Base-by-base conservation (phyloP, 139 green algal genomes). In the Micractinium conductrix region DNA sequence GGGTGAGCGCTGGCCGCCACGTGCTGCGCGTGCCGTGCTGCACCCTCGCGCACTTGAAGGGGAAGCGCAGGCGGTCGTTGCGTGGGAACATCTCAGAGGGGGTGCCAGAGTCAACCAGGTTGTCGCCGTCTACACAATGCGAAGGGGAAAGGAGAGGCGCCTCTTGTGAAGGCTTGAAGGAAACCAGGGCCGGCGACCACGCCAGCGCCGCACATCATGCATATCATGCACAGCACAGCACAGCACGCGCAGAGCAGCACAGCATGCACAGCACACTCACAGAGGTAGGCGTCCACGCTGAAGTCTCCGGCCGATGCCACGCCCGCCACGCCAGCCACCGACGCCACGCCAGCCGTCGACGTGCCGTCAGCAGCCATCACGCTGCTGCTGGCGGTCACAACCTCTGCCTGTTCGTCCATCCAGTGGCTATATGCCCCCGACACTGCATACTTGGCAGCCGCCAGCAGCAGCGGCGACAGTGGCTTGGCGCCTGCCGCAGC, bases 41-140 rank as follows among this genome's bases (percentile, higher is more conserved):
- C 5, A 22, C 19, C 2, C 1, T 6, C 8, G n/a, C 63, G 8
- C 63, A 71, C 40, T 33, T 76, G 40, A 76, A 76, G 37, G 69
- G 69, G 38, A 76, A 53, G 40, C 69, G 69, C 40, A 76, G 38
- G 17, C 69, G 40, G 40, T 76, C 69, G 19, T 48, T 53, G 69
- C 26, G 28, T 14, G 69, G 69, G 40, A 76, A 76, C 69, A 76
- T 76, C 33, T 35, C 37, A 26, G 69, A 53, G 24, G 69, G 69
- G 7, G 69, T 76, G 40, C 69, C 69, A 17, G 69, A 76, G 26
- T 76, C 69, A 5, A 76, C 69, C 0, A 76, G 40, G 19, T 76
- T 76, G 69, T 76, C 69, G 21, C 69, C 69, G 40, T 76, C 69
- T 76, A 40, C 69, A 76, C n/a, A n/a, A n/a, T 40, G 68, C n/a